Base-by-base conservation (phyloP, 495 filamentous ascomycete genomes). In the Aspergillus nanangensis region DNA sequence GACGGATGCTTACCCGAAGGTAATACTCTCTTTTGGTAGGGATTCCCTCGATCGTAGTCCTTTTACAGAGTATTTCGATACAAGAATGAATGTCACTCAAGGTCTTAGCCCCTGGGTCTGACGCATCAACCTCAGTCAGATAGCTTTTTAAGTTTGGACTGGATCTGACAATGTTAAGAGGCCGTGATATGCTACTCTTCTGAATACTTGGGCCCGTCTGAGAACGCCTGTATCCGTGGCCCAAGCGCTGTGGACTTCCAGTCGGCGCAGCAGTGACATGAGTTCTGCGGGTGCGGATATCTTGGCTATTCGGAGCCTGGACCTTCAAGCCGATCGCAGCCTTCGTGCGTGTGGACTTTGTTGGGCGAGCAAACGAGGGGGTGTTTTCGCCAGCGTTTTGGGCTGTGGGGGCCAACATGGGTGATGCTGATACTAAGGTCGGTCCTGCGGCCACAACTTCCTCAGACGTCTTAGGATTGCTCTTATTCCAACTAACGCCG, bases 321-420 rank as follows among this genome's bases (percentile, higher is more conserved):
- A 0, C 22, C 9, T 35, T 40, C 11, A 33, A 10, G 15, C 27
- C 34, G n/a, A 27, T 22, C 5, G 25, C 21, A 8, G 46, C 50
- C 21, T 42, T 57, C 3, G 47, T 57, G 10, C 50, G 53, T 4
- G 53, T 50, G 17, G 49, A 46, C 37, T 38, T 46, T 11, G 50
- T 57, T 17, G 48, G 35, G 13, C 43, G 48, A 11, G 50, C 53
- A 15, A 57, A 52, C 0, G 53, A 57, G n/a, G 49, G 50, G 1
- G 34, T 43, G 13, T 23, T 20, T 7, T 37, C 40, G 5, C 50
- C 45, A 7, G 35, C n/a, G 3, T 23, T 1, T 0, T 38, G 32
- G 31, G 19, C 4, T 4, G 25, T 21, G 14, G 36, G 20, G 19
- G 9, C 10, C 22, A 24, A 36, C 1, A 36, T 10, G 2, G 33